Evolutionary conservation across 257 asterid species (phyloP), one percentile per base, ranked within the genome.

Genomic region (Primulina eburnea): DNA sequence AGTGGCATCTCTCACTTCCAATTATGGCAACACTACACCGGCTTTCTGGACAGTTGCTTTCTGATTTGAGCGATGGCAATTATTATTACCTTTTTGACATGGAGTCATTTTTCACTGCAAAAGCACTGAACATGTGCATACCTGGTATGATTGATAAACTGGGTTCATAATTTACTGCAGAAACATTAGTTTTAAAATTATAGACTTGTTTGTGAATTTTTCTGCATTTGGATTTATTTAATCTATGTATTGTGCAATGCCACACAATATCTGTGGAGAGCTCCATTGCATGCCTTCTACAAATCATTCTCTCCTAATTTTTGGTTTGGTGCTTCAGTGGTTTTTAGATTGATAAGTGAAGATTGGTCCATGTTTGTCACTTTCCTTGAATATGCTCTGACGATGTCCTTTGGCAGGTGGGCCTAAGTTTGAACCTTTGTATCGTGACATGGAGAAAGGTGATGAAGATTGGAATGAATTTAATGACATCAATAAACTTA

Each of bases 401-500:
- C 37, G 9, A 65, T 47, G 9, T 72, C 69, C 67, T 62, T 62
- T 43, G 78, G 75, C 90, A 93, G 99, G 99, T 72, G 99, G 99
- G 47, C 99, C 99, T 9, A 94, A 94, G 87, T 94, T 94, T 67
- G 99, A 94, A 79, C 99, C 99, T 58, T 78, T 94, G 75, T 94
- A 91, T 79, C 92, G 99, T 52, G 99, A 94, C 87, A 94, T 94
- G 97, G 99, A 94, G 82, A 94, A 94, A 74, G 99, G 99, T 35
- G 99, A 91, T 28, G 99, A 94, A 73, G 99, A 94, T 81, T 94
- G 99, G 99, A 94, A 94, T 71, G 99, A 94, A 72, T 94, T 94
- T 74, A 94, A 94, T 77, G 99, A 94, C 82, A 94, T 91, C 33
- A 94, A 91, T 82, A 94, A 94, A 74, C 93, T 94, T 38, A 94